Evolutionary conservation across 2,329 filamentous ascomycete species (phyloP).

Genomic region (Botryotinia calthae): DNA sequence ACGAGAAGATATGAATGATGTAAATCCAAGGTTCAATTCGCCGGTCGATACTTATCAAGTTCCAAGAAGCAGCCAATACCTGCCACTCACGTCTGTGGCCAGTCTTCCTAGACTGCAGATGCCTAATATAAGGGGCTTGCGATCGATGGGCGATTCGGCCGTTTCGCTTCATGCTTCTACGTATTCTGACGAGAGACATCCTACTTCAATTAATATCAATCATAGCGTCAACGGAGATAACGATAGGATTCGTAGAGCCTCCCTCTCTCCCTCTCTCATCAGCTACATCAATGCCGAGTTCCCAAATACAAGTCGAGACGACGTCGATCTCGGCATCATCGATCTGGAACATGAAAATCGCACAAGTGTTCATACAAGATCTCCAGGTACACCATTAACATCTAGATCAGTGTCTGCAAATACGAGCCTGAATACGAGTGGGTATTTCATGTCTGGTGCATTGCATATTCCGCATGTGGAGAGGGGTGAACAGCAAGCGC

Average conservation of each 20-base stretch:
- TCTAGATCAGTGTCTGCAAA: background rate
- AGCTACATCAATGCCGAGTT: background rate
- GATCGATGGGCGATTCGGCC: background rate
- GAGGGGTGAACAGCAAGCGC: background rate
- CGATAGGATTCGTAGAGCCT: background rate
- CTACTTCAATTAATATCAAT: background rate
- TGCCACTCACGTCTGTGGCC: background rate
- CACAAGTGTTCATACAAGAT: no score
- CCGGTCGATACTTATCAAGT: background rate
- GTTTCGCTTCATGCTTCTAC: background rate
- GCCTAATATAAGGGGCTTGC: background rate
- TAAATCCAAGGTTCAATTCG: background rate
- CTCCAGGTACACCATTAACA: background rate
- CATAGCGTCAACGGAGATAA: background rate
- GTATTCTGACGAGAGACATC: background rate
- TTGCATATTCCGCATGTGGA: background rate
- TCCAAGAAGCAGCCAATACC: constrained; percentile 6
- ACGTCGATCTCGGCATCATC: constrained; percentile 12
- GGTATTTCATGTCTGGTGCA: constrained; percentile 6
- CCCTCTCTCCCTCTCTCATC: background rate
- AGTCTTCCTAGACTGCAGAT: background rate
- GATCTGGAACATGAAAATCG: constrained; percentile 13
- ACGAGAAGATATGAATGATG: background rate
- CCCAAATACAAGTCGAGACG: background rate
- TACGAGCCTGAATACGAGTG: background rate